Evolutionary conservation across 306 rosid species (phyloP), one percentile per base, ranked within the genome.

Genomic region (Citrullus colocynthis): DNA sequence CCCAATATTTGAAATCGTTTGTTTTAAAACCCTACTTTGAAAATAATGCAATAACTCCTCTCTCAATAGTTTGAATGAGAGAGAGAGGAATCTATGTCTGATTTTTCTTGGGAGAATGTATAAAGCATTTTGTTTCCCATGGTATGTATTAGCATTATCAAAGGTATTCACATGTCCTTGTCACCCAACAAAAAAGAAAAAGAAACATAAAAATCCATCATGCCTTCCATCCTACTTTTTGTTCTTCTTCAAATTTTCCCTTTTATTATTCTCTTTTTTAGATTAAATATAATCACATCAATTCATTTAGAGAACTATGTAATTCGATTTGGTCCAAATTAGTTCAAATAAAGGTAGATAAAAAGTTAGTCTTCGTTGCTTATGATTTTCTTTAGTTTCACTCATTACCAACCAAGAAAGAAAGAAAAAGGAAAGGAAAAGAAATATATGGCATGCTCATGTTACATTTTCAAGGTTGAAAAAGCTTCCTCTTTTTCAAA

Each of bases 161-260:
- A 52, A 85, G 82, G 88, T 89, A 90, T 90, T 91, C 91, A 89
- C 87, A 89, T 86, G 96, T 82, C 88, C 74, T 86, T 90, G 86
- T 89, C 95, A 89, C 95, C 91, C 76, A 84, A 86, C 76, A 79
- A 84, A 45, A 70, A 70, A 48, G 78, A 15, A 82, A 89, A 86
- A 87, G 84, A 78, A 86, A 58, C 78, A 82, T 83, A 80, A 84
- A 81, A 83, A 81, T 69, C 79, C 85, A 81, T 83, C 87, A 76
- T 83, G 82, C 57, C 70, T 81, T 61, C 80, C 70, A 48, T 64
- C 9, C 81, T 78, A 72, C 82, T 79, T 86, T 79, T 72, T 65
- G 73, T 80, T 76, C 48, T 77, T 51, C 39, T 66, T 44, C 45
- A 51, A 51, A 36, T 13, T 16, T 30, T 34, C 44, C 20, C 48